phyloP scores from a whole-genome alignment of 345 rosid genomes.

The Hibiscus mutabilis region DNA sequence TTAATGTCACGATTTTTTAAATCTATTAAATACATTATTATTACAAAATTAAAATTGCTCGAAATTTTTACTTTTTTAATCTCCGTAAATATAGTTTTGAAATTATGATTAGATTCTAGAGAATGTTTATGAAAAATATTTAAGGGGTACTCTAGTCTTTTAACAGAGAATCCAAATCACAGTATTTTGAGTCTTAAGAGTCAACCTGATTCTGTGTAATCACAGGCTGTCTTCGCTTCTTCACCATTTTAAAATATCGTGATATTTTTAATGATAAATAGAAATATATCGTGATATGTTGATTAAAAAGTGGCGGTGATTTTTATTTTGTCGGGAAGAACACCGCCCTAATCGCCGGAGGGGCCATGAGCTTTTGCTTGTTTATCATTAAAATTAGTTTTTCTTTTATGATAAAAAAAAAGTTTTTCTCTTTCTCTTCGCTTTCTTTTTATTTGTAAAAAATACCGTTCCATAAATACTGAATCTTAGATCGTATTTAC shows the following conservation, averaged over 20 bases:
- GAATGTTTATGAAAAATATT: background rate
- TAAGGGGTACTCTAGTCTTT: background rate
- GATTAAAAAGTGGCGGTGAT: background rate
- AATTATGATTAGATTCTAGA: background rate
- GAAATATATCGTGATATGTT: background rate
- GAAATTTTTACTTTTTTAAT: too few species aligned
- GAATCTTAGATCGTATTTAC: too few species aligned
- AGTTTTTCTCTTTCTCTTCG: background rate
- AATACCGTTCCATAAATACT: too few species aligned
- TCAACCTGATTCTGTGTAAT: background rate
- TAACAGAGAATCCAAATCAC: background rate
- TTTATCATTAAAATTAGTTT: background rate
- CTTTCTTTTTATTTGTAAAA: background rate
- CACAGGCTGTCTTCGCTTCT: background rate
- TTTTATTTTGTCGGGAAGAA: background rate
- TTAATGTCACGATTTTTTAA: too few species aligned
- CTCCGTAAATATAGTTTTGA: too few species aligned
- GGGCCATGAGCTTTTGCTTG: background rate
- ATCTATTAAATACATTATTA: too few species aligned
- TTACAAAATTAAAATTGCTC: too few species aligned
- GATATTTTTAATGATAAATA: background rate
- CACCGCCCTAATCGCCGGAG: background rate
- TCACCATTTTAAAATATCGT: background rate
- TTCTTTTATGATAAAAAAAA: too few species aligned
- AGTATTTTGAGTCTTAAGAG: background rate